Base-by-base conservation (phyloP, 192 early-diverging fungal species). In the Linderina pennispora region DNA sequence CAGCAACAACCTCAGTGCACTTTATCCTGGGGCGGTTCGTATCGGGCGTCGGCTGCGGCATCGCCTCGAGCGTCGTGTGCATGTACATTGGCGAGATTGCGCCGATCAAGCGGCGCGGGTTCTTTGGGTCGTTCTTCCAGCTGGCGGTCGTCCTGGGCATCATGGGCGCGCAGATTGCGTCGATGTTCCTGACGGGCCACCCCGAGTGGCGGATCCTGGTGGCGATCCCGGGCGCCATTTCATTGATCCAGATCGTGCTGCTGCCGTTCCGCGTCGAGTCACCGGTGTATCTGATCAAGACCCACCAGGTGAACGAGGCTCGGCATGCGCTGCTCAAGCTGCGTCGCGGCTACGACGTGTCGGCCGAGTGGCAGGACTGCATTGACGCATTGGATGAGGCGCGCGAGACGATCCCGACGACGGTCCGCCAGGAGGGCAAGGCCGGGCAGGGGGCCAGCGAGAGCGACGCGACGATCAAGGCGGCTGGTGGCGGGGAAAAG, bases 1-100 rank as follows among this genome's bases (percentile, higher is more conserved):
- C 81, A 1, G 77, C 83, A 13, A 65, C 75, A 0, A 76, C 76
- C 0, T 55, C 76, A 8, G 55, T 74, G 19, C 79, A 80, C 57
- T 82, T 88, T 45, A 74, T 72, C 46, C 48, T 82, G 22, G 90
- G 87, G 8, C 80, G 88, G 19, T 73, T 89, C n/a, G 43, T 87
- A 25, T 57, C 76, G 24, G 88, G 88, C 21, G 53, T 87, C 33
- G 80, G 76, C 0, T 83, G 87, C 43, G 88, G 88, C 36, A 51
- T 86, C 7, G 56, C 66, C 0, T 70, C 60, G 8, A 72, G 75
- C 8, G 66, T 68, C 1, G 65, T 73, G 16, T 80, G 66, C 39
- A 78, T 80, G 8, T 91, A 87, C 45, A 70, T 93, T 17, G 77
- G 73, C 11, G 90, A 90, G 48, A 78, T 91, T 22, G 55, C 85